Evolutionary conservation across 495 filamentous ascomycete species (phyloP), one percentile per base, ranked within the genome.

Genomic region (Aspergillus hancockii): DNA sequence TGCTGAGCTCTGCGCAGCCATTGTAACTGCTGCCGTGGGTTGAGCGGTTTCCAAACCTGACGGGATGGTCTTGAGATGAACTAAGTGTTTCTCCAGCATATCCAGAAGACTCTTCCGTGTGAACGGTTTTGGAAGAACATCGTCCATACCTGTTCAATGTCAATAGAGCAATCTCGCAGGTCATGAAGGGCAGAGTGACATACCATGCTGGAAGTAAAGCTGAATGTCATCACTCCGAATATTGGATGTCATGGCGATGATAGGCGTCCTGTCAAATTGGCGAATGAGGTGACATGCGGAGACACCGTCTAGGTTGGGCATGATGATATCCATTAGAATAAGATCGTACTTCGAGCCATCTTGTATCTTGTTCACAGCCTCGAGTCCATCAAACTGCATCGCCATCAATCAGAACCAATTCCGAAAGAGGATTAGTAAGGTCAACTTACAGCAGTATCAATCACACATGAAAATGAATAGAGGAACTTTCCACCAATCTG

Each of bases 221-320:
- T 92, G 88, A 55, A 98, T 96, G 71, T 98, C 94, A 67, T 98
- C 93, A 60, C 91, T 92, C 45, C 95, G 86, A 59, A 98, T 98
- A 65, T 98, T 98, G 19, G 94, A 97, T 25, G 94, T 98, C 94
- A 98, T 97, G 52, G 94, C 95, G 59, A 98, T 91, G 65, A 98
- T 94, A 14, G 94, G 94, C 18, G 91, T 92, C 21, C 85, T 81
- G 62, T 93, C 87, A 63, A 93, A 90, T 70, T 97, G 90, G 55
- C 95, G 88, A 61, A 98, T 97, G 57, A 96, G 85, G 67, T 92
- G 90, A 49, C 92, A 96, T 23, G 94, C 94, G 10, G 92, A 96
- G 30, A 97, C 92, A 51, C 94, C 94, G 68, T 98, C 94, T 18
- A 98, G 79, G 66, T 93, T 88, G 16, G 94, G 94, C 93, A 98